Evolutionary conservation across 2,329 filamentous ascomycete species (phyloP).

Genomic region (Penicillium sp.): DNA sequence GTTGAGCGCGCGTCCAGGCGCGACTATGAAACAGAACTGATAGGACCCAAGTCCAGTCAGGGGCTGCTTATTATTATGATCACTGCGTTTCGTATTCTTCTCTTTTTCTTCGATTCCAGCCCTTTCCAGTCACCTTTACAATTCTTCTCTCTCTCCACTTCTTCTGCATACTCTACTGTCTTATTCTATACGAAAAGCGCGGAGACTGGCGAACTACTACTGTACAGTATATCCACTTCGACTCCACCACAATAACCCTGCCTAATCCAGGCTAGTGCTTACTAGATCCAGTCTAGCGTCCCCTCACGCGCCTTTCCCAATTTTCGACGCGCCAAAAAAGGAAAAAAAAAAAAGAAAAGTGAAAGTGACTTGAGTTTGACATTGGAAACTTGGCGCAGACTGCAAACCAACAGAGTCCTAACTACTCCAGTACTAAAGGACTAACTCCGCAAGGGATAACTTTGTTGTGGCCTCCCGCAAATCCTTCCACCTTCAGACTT

Average conservation of each 20-base stretch:
- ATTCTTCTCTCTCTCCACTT: not conserved
- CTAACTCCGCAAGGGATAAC: conserved; percentile 22
- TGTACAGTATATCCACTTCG: too few species aligned
- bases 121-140: not conserved
- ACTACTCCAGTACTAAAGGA: not conserved
- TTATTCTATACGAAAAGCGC: not conserved
- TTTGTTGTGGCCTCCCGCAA: conserved; percentile 14
- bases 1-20: conserved; percentile 26
- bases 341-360: conserved; percentile 16
- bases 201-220: not conserved
- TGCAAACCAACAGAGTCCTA: not conserved
- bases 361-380: conserved; percentile 3
- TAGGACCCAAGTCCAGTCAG: not conserved
- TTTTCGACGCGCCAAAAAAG: conserved; percentile 29
- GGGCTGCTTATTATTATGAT: conserved; percentile 3
- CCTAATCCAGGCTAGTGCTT: conserved; percentile 21
- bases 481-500: conserved; percentile 7
- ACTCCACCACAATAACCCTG: conserved; percentile 14
- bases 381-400: conserved; percentile 8
- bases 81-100: not conserved
- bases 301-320: conserved; percentile 22
- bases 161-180: not conserved
- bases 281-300: conserved; percentile 28
- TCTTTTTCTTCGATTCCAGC: not conserved
- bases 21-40: conserved; percentile 25